These are phyloP conservation scores for Phtheirospermum japonicum DNA, from an alignment of 257 asterid species.

Conservation along the genomic window DNA sequence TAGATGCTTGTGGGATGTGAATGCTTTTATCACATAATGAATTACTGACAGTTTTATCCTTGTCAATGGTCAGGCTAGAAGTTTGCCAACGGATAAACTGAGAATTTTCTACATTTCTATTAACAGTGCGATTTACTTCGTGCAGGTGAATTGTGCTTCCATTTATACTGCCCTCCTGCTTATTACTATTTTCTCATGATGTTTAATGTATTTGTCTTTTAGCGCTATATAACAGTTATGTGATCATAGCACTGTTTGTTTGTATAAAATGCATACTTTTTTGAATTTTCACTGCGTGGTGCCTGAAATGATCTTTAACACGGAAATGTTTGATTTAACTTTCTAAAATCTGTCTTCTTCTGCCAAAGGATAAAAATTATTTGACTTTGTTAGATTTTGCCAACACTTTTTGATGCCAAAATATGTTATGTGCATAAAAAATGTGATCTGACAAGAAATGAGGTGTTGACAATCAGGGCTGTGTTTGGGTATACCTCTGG, in stretches of 20 bases:
- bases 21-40: conserved; percentile 22
- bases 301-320: background rate
- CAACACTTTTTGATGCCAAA: background rate
- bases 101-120: conserved; percentile 56
- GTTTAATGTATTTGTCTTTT: conserved; percentile 3
- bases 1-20: conserved; percentile 26
- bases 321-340: background rate
- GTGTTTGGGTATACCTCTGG: conserved; percentile 84
- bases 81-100: conserved; percentile 88
- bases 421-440: background rate
- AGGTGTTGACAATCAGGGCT: conserved; percentile 45
- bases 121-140: conserved; percentile 65
- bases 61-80: conserved; percentile 75
- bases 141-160: conserved; percentile 59
- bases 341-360: background rate
- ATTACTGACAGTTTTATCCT: conserved; percentile 31
- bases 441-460: conserved; percentile 18
- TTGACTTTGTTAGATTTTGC: background rate
- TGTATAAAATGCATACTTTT: background rate
- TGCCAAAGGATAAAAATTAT: background rate
- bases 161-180: conserved; percentile 16
- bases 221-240: conserved; percentile 7
- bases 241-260: conserved; percentile 5
- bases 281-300: background rate
- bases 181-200: conserved; percentile 24